Evolutionary conservation across 352 stramenopile genomes (phyloP).

Genomic region (Pythium oligandrum): DNA sequence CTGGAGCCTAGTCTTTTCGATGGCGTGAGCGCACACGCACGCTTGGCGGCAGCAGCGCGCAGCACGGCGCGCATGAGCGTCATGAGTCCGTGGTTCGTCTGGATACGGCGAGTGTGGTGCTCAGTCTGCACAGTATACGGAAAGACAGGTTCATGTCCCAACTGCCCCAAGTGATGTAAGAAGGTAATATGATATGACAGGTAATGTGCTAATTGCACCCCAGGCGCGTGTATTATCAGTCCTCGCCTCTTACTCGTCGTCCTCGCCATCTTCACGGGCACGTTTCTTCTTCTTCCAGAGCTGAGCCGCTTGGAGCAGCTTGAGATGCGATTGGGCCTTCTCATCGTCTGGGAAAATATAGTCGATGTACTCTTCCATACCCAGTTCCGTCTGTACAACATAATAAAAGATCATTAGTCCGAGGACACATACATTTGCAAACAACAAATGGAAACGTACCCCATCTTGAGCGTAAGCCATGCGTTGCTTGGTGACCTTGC

Average conservation of each 20-base stretch:
- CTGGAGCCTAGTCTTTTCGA: no score
- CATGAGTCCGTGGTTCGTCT: no score
- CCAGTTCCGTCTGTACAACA: constrained; percentile 70
- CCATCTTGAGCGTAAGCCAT: constrained; percentile 91
- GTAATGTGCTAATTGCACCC: no score
- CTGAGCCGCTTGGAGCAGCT: constrained; percentile 96
- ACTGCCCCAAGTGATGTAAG: no score
- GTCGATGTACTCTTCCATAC: constrained; percentile 98
- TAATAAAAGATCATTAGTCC: constrained; percentile 9
- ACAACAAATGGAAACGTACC: constrained; percentile 32
- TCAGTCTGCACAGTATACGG: no score
- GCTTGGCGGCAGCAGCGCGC: background rate
- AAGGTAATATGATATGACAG: no score
- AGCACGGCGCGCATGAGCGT: no score
- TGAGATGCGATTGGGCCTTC: constrained; percentile 92
- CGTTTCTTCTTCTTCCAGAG: constrained; percentile 94
- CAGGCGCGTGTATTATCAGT: no score
- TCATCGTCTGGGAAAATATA: constrained; percentile 99
- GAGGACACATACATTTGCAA: constrained; percentile 8
- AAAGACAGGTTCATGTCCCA: no score
- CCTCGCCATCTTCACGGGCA: constrained; percentile 38
- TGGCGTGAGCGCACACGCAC: background rate
- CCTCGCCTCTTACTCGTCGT: background rate
- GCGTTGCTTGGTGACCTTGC: constrained; percentile 95
- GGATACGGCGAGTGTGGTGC: no score